Base-by-base conservation (phyloP, 208 protist genomes). In the Leishmania gerbilli region DNA sequence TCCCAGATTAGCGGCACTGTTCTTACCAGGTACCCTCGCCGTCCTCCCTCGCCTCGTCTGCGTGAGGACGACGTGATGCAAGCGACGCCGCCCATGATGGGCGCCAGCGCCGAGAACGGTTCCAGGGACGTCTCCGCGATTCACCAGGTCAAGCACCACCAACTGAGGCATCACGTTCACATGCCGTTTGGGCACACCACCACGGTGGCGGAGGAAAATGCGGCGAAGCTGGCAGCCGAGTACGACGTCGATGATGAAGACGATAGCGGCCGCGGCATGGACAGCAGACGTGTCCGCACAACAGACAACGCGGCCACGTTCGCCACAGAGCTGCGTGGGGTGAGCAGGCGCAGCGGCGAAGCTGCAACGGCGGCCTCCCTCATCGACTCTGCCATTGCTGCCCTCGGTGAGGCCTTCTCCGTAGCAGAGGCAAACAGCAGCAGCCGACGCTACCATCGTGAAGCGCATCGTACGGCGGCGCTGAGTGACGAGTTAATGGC, bases 1-100 rank as follows among this genome's bases (percentile, higher is more conserved):
- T 68, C 53, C 53, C 37, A 62, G 24, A 19, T 64, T 37, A 34
- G 31, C 19, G 11, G 24, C 56, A 67, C 37, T 55, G 51, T 71
- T 19, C 64, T 80, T 27, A 67, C 71, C 34, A 85, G 76, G 76
- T 92, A 91, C 76, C 90, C 88, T 19, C 90, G 88, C 0, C 88
- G 65, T 5, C 88, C 90, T 34, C 80, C 19, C 27, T 60, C 49
- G 49, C 84, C 89, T 21, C 87, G 77, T 3, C 65, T 64, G 31
- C 81, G 82, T 40, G 89, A 90, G 77, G 89, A 92, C 47, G 83
- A 92, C 60, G 77, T 92, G 62, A 69, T 78, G 64, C 87, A 89
- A 31, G 60, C 78, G 24, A 42, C 86, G 34, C 84, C 89, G n/a
- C 83, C 58, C 1, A 76, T 79, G 77, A 40, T 47, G 72, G 27